Conservation (phyloP, 495 filamentous ascomycete genomes). For the Neurospora discreta region DNA sequence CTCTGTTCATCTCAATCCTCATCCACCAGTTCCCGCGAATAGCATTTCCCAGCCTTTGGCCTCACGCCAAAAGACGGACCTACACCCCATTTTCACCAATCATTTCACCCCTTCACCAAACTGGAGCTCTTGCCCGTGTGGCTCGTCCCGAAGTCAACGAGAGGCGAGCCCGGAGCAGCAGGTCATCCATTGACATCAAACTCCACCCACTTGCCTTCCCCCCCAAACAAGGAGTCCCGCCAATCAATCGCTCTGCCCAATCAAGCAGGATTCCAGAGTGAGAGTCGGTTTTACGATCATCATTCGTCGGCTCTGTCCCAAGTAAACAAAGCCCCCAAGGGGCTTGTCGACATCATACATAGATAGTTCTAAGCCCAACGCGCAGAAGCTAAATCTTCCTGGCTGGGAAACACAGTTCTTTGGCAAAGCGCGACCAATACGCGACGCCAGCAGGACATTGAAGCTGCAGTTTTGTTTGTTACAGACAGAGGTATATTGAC, state of each 20-base stretch:
- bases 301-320: not conserved
- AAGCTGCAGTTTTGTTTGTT: not conserved
- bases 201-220: slow-evolving; percentile 23
- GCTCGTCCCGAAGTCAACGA: slow-evolving; percentile 9
- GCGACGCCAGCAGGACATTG: not conserved
- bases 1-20: not conserved
- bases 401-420: not conserved
- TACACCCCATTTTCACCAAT: slow-evolving; percentile 23
- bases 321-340: slow-evolving; percentile 1
- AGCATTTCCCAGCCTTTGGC: slow-evolving; percentile 3
- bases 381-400: not conserved
- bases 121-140: slow-evolving; percentile 23
- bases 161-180: slow-evolving; percentile 5
- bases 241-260: slow-evolving; percentile 31
- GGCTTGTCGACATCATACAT: not conserved
- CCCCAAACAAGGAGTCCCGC: slow-evolving; percentile 9
- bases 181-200: slow-evolving; percentile 19
- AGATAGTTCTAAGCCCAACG: not conserved
- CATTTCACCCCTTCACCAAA: slow-evolving; percentile 24
- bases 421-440: not conserved
- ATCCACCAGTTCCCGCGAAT: not conserved
- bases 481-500: not conserved
- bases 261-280: slow-evolving; percentile 12
- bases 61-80: slow-evolving; percentile 5
- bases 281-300: slow-evolving; percentile 6